Base-by-base conservation (phyloP, 225 moss, liverwort and hornwort genomes). In the Polytrichum formosum region DNA sequence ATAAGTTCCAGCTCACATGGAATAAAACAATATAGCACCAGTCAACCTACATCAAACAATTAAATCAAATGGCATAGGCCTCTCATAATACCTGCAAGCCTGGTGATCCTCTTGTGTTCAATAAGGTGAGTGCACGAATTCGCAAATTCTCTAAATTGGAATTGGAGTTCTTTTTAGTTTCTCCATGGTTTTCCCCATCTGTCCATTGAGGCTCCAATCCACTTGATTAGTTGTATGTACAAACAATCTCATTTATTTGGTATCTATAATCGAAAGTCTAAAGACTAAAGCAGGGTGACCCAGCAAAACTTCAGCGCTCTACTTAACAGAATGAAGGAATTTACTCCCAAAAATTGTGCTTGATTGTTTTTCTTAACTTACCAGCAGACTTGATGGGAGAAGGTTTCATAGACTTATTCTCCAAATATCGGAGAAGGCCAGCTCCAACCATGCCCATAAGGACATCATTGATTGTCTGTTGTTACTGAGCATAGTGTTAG, bases 401-500 rank as follows among this genome's bases (percentile, higher is more conserved):
- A 63, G 17, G 5, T 2, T 64, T 73, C 10, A 18, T 18, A 53
- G 70, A 72, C 22, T 73, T 80, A 35, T 72, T 35, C 56, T 83
- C 85, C 62, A 93, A 58, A 31, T 93, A 93, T 18, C 69, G 75
- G 28, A 80, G 79, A 73, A 95, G 73, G 66, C 85, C 92, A 56
- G 75, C 59, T 28, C 83, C 87, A 79, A 84, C 78, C 74, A 95
- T 86, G 28, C 88, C 89, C 83, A 87, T 75, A 58, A 84, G 89
- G 21, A 90, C 87, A 67, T 94, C 92, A 72, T 94, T 94, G 68
- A 94, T 80, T 28, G 92, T 92, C 92, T 93, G 91, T 70, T 18
- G 22, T 56, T 2, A 6, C 19, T 5, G 31, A n/a, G 21, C 8
- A 22, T 7, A 70, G 55, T 6, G 59, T 70, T 22, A 70, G 25